Base-by-base conservation (phyloP, 768 basidiomycete species). In the Hygrophorus russula region DNA sequence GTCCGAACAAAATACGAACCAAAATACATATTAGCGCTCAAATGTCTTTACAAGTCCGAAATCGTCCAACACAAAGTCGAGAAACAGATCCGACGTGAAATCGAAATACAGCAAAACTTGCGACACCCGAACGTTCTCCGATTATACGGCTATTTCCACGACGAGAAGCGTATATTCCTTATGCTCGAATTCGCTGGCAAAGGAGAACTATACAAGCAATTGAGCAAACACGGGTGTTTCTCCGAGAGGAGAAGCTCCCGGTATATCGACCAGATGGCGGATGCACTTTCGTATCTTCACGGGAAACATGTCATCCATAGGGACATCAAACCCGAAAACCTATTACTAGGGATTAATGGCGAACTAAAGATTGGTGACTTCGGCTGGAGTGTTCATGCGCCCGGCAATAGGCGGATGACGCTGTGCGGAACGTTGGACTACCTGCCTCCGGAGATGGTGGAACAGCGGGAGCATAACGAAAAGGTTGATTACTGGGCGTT, bases 311-410 rank as follows among this genome's bases (percentile, higher is more conserved):
- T 99, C 56, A 99, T 98, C 40, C 96, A 99, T 60, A 79, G 96
- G 27, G 96, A 99, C 55, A 99, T 99, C 67, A 99, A 99, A 62
- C 96, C 96, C 0, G 94, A 99, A 66, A 99, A 99, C 60, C 63
- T 99, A 39, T 72, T 99, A 27, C 68, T 98, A 10, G 93, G 93
- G 9, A 76, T 98, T 54, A 90, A 92, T 52, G 94, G 94, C 32
- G 94, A 98, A 59, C 69, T 99, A 53, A 98, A 99, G 71, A 94
- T 99, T 48, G 96, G 82, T 2, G 94, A 98, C 62, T 98, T 98
- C 61, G 96, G 96, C 8, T 99, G 96, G 94, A 90, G 84, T 54
- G 91, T 96, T 6, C 94, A 98, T 59, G 94, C 93, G 0, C 94
- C 94, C 0, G 79, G 88, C 1, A 88, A 91, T 57, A 68, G 92